Base-by-base conservation (phyloP, 495 filamentous ascomycete species). In the Lasiosphaeriaceae sp. region DNA sequence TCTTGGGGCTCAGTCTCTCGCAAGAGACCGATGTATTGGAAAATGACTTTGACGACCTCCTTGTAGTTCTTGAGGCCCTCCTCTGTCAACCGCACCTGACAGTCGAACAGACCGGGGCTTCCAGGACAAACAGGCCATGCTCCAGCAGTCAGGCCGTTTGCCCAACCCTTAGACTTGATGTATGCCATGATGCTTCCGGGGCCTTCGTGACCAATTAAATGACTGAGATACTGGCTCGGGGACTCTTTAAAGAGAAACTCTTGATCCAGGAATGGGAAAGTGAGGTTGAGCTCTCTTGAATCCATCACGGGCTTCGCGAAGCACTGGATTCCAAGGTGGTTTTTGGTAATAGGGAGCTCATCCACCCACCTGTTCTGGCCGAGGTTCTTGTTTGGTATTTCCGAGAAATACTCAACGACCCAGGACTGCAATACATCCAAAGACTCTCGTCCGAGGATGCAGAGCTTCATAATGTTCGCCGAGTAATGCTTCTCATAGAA, bases 251-350 rank as follows among this genome's bases (percentile, higher is more conserved):
- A 96, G 51, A 92, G 71, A 9, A 84, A 66, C 57, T 97, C 91
- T 70, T 97, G 91, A 66, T 97, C 92, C 47, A 90, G 74, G 68
- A 90, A 97, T 0, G 92, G 89, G 71, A 97, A 97, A 57, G 80
- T 86, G 54, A 99, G 81, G 48, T 93, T 90, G 62, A 99, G 74
- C 24, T 86, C 84, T 48, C 91, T 81, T 17, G 85, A 85, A 58
- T 99, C 92, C 90, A 96, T 96, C 34, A 99, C 95, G 1, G 94
- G 94, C 72, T 96, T 97, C 21, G 92, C 91, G 74, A 96, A 96
- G 46, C 89, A 83, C 71, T 93, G 90, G 3, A 85, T 90, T 57
- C 86, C 80, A 39, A 94, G 78, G 51, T 91, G 80, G 1, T 84
- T 78, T 55, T 84, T 59, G 14, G 81, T 81, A 62, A 86, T 89